Conservation (phyloP, 108 stramenopile species). For the Nannochloropsis salina region DNA sequence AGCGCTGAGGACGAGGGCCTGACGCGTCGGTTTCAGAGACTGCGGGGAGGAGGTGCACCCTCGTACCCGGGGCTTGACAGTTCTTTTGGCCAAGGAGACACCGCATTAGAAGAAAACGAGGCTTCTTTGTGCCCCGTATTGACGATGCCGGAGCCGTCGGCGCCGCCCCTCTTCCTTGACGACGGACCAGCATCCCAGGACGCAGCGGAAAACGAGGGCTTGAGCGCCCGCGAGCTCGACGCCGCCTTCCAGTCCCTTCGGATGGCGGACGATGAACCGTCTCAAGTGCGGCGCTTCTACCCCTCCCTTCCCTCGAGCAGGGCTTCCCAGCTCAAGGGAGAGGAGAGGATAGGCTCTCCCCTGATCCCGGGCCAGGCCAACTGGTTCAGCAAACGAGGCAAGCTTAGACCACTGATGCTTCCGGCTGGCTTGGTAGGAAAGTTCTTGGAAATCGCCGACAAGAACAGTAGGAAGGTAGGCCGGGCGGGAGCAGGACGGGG, state of each 20-base stretch:
- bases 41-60: not conserved
- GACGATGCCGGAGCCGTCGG: not conserved
- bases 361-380: not conserved
- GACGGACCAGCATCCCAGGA: not conserved
- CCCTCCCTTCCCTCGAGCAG: not conserved
- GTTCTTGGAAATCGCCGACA: constrained; percentile 34
- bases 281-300: not conserved
- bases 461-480: constrained; percentile 28
- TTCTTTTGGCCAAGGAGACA: not conserved
- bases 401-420: constrained; percentile 37
- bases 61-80: not conserved
- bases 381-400: not conserved
- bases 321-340: not conserved
- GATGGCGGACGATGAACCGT: not conserved
- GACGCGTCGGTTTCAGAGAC: not conserved
- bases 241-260: not conserved
- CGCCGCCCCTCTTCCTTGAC: not conserved
- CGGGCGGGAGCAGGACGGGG: not conserved
- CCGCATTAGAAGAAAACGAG: not conserved
- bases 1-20: not conserved
- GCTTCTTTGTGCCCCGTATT: not conserved
- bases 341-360: not conserved
- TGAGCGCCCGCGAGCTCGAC: not conserved
- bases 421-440: constrained; percentile 35
- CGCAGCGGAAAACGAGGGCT: not conserved